A percentile compares a stretch with the other conserved stretches of the same genome.
These are phyloP conservation scores for Entonaema liquescens DNA, from an alignment of 495 filamentous ascomycete species.

Conservation along the genomic window DNA sequence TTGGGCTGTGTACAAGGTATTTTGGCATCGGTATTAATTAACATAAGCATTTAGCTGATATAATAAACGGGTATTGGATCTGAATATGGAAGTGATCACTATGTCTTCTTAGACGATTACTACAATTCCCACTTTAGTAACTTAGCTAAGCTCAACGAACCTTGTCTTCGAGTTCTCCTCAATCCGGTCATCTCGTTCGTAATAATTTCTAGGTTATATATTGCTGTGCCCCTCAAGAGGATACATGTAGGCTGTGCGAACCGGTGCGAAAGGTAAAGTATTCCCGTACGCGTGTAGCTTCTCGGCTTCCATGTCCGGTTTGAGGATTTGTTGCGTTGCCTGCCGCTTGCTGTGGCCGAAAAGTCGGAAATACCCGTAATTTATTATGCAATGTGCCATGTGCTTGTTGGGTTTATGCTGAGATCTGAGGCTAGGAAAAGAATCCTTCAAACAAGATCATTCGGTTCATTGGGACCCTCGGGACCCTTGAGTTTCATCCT, in stretches of 20 bases:
- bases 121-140: no score
- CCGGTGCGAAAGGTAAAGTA: not conserved
- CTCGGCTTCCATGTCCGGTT: not conserved
- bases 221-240: not conserved
- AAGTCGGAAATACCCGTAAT: slow-evolving; percentile 20
- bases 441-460: slow-evolving; percentile 37
- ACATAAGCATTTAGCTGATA: not conserved
- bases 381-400: slow-evolving; percentile 19
- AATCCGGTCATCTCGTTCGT: not conserved
- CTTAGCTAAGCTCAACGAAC: not conserved
- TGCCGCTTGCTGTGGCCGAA: not conserved
- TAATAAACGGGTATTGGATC: slow-evolving; percentile 12
- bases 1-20: not conserved
- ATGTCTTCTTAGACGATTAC: not conserved
- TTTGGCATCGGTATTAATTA: not conserved
- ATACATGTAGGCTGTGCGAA: not conserved
- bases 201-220: not conserved
- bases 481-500: not conserved
- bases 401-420: slow-evolving; percentile 12
- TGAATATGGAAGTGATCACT: slow-evolving; percentile 21
- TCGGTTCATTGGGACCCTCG: not conserved
- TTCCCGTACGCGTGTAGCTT: not conserved
- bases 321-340: not conserved
- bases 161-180: not conserved
- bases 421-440: slow-evolving; percentile 32